Evolutionary conservation across 2,329 filamentous ascomycete genomes (phyloP).

Genomic region (Chaetomiaceae sp.): DNA sequence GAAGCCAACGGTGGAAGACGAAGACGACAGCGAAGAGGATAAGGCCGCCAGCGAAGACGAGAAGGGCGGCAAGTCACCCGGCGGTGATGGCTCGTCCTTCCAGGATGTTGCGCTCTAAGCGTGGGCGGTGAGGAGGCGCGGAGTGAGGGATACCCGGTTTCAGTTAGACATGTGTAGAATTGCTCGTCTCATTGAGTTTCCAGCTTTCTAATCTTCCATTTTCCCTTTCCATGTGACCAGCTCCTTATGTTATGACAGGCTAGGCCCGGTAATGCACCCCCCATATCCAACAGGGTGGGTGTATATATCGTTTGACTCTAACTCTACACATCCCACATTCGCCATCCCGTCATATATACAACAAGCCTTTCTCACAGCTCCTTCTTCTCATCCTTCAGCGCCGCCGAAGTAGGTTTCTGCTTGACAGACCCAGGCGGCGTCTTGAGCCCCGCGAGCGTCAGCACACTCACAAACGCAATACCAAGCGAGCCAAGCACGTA

Average conservation of each 20-base stretch:
- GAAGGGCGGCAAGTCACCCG: constrained; percentile 44
- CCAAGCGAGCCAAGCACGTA: constrained; percentile 77
- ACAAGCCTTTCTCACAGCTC: constrained; percentile 23
- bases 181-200: neutral
- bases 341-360: too few species aligned
- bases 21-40: constrained; percentile 29
- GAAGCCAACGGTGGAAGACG: constrained; percentile 24
- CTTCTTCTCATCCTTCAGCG: constrained; percentile 18
- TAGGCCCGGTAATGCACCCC: too few species aligned
- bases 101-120: constrained; percentile 56
- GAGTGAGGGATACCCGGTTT: neutral
- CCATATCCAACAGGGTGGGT: too few species aligned
- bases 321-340: neutral
- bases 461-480: constrained; percentile 66
- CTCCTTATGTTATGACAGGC: too few species aligned
- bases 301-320: neutral
- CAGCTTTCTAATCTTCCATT: neutral
- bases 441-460: constrained; percentile 69
- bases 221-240: too few species aligned
- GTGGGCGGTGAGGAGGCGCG: neutral
- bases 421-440: constrained; percentile 45
- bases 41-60: constrained; percentile 32
- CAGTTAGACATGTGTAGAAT: neutral
- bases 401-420: neutral
- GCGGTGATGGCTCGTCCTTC: constrained; percentile 54